Base-by-base conservation (phyloP, 768 basidiomycete species). In the Kwoniella bestiolae region DNA sequence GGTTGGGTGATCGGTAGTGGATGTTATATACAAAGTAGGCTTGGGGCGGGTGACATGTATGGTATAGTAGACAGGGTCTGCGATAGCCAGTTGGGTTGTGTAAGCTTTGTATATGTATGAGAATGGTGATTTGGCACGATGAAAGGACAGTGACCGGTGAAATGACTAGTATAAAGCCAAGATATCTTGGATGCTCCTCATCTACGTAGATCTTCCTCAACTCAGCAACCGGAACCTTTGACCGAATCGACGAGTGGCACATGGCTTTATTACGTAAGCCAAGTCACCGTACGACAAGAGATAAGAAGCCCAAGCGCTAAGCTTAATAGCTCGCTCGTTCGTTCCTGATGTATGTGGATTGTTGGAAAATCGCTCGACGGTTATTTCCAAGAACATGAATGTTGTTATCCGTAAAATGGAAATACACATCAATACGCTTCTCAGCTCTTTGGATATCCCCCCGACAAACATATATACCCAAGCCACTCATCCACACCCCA, bases 391-490 rank as follows among this genome's bases (percentile, higher is more conserved):
- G 25, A 47, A n/a, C n/a, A 5, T 21, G 25, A 7, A 47, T 47
- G 21, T 21, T 47, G n/a, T 25, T 34, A 55, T 55, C 52, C 52
- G 52, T 35, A 21, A 34, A 55, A 55, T 55, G 52, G 52, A 55
- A 55, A 55, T 55, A 14, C 12, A 23, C 25, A 25, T 14, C 7
- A 51, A 6, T 7, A 28, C 23, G n/a, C 50, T 28, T 26, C n/a
- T 47, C 11, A 47, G 6, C 3, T 52, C 14, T 31, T 7, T 11
- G 29, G n/a, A 16, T 52, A 31, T 52, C 26, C 5, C 38, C 14
- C 38, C n/a, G n/a, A 52, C n/a, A 8, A 5, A 28, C 28, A 32
- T 3, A 16, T 34, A n/a, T 31, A 26, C 56, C 6, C 32, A 44
- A 21, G 9, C n/a, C 16, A 58, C 5, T 14, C 18, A 5, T 41